Percentiles rank a stretch among this genome's conserved stretches.
Conservation (phyloP, 2,329 filamentous ascomycete genomes). For the Paracoccidioides brasiliensis region DNA sequence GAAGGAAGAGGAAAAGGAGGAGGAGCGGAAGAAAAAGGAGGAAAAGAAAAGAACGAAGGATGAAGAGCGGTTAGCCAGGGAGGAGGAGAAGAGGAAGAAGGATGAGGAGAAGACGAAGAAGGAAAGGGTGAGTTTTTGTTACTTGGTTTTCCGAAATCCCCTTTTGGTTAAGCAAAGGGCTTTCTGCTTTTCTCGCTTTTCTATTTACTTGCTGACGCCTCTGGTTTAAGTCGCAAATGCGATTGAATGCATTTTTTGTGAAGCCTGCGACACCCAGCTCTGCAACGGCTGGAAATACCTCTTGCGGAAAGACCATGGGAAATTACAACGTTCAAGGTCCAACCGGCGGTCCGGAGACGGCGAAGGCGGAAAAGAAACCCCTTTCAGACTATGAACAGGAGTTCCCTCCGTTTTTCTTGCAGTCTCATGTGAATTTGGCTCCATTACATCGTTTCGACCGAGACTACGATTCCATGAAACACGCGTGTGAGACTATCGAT, state of each 20-base stretch:
- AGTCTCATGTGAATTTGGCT: constrained; percentile 60
- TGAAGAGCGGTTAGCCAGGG: constrained; percentile 20
- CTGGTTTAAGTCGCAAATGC: constrained; percentile 34
- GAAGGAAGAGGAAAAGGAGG: constrained; percentile 33
- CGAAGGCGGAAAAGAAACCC: constrained; percentile 15
- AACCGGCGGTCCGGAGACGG: constrained; percentile 5
- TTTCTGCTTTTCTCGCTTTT: constrained; percentile 14
- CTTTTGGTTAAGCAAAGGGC: neutral
- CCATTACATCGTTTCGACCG: constrained; percentile 40
- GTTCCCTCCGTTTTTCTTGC: constrained; percentile 73
- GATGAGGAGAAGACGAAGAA: constrained; percentile 31
- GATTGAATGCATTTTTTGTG: constrained; percentile 38
- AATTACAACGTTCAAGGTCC: constrained; percentile 7
- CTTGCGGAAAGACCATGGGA: constrained; percentile 7
- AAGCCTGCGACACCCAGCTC: constrained; percentile 25
- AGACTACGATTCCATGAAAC: constrained; percentile 44
- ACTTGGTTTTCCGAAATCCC: neutral
- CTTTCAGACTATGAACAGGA: constrained; percentile 50
- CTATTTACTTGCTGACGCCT: constrained; percentile 14
- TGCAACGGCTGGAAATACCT: constrained; percentile 6
- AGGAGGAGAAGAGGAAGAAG: constrained; percentile 19
- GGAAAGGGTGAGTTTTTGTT: constrained; percentile 24
- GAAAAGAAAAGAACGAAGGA: constrained; percentile 33
- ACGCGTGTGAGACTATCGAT: constrained; percentile 40
- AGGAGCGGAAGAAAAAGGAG: constrained; percentile 32